Evolutionary conservation across 1,139 yeast genomes (phyloP).

Genomic region (Hyphopichia fennica): DNA sequence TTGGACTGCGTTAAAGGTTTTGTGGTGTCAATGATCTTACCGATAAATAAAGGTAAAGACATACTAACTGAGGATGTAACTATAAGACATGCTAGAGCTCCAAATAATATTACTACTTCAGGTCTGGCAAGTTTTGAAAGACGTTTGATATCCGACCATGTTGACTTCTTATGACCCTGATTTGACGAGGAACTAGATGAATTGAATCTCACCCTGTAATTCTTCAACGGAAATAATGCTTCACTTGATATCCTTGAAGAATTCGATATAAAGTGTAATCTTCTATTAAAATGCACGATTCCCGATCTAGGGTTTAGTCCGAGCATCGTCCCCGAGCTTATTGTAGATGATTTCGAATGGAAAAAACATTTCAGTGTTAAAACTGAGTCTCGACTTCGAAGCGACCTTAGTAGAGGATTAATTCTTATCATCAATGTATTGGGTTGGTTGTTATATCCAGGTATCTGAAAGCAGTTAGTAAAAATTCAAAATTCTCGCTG

Average conservation of each 20-base stretch:
- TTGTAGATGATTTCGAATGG: neutral
- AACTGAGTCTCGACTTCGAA: neutral
- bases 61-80: constrained; percentile 52
- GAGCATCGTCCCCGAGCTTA: neutral
- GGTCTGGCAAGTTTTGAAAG: constrained; percentile 32
- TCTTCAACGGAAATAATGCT: neutral
- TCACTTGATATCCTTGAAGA: no score
- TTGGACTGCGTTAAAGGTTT: constrained; percentile 18
- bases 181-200: constrained; percentile 13
- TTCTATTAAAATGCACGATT: neutral
- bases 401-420: neutral
- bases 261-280: neutral
- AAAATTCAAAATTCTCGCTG: no score
- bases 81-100: constrained; percentile 64
- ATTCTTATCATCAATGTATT: neutral
- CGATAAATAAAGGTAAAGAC: constrained; percentile 80
- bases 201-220: neutral
- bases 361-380: neutral
- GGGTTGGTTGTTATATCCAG: no score
- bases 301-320: constrained; percentile 6
- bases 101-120: constrained; percentile 29
- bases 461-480: no score
- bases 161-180: neutral
- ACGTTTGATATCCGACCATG: neutral
- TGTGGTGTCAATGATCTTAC: constrained; percentile 55